phyloP scores from a whole-genome alignment of 169 alveolate genomes.

The Plasmodium yoelii region DNA sequence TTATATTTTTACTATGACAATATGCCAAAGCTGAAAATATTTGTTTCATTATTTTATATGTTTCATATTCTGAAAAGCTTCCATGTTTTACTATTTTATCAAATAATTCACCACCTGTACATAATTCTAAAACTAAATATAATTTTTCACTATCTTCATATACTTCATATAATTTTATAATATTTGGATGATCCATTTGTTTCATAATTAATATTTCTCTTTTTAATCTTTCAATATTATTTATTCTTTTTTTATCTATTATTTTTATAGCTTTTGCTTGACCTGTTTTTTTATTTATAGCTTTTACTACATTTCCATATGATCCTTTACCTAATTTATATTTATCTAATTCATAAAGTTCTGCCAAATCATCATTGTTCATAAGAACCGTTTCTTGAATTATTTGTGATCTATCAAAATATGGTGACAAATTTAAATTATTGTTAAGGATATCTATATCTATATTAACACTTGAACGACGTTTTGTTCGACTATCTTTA shows the following conservation, averaged over 20 bases:
- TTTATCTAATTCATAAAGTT: conserved; percentile 86
- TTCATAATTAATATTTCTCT: conserved; percentile 92
- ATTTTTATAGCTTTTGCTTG: conserved; percentile 90
- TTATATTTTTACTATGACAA: conserved; percentile 93
- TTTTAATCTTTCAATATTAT: conserved; percentile 90
- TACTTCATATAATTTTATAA: conserved; percentile 92
- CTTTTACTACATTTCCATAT: conserved; percentile 92
- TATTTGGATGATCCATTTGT: conserved; percentile 93
- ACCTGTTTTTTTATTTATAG: conserved; percentile 89
- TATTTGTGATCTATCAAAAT: conserved; percentile 82
- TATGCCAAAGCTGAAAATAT: conserved; percentile 94
- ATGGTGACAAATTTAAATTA: conserved; percentile 71
- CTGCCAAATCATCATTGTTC: conserved; percentile 84
- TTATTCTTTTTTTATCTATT: conserved; percentile 88
- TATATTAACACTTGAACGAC: conserved; percentile 28
- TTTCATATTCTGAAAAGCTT: conserved; percentile 91
- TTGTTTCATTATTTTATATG: conserved; percentile 93
- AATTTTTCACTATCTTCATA: conserved; percentile 93
- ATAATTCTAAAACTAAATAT: conserved; percentile 93
- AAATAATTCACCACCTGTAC: conserved; percentile 97
- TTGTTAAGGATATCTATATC: conserved; percentile 13
- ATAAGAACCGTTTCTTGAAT: conserved; percentile 81
- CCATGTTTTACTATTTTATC: conserved; percentile 94
- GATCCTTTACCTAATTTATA: conserved; percentile 92
- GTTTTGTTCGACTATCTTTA: conserved; percentile 31